phyloP scores from a whole-genome alignment of 2,329 filamentous ascomycete species.

The Allantophomopsis cytisporea region DNA sequence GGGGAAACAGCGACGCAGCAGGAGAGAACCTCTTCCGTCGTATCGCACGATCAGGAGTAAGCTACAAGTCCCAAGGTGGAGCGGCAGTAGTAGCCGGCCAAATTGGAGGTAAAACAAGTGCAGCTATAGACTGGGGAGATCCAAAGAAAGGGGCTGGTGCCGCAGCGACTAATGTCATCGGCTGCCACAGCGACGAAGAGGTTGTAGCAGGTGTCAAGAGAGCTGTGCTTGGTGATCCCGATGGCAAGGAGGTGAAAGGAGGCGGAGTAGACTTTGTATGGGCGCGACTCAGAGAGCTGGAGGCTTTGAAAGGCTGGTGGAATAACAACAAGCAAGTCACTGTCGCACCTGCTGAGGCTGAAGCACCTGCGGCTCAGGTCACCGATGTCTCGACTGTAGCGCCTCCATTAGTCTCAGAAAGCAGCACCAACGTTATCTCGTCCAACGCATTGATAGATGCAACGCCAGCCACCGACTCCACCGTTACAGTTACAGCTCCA shows the following conservation, averaged over 20 bases:
- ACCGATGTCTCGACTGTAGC: not conserved
- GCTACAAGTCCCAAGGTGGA: conserved; percentile 47
- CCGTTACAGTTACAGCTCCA: not conserved
- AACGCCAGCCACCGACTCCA: not conserved
- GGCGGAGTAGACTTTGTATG: conserved; percentile 55
- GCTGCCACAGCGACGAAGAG: conserved; percentile 45
- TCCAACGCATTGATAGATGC: not conserved
- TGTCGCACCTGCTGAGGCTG: conserved; percentile 3
- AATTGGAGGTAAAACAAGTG: conserved; percentile 46
- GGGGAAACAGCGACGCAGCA: conserved; percentile 68
- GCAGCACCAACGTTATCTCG: too few species aligned
- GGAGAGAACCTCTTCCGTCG: conserved; percentile 85
- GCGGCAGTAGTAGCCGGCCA: conserved; percentile 38
- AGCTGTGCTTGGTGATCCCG: conserved; percentile 42
- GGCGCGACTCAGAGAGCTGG: conserved; percentile 51
- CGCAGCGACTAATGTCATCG: conserved; percentile 40
- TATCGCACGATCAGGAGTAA: conserved; percentile 48
- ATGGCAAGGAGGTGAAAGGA: conserved; percentile 40
- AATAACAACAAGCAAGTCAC: conserved; percentile 32
- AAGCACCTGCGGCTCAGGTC: not conserved
- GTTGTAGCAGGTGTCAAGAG: conserved; percentile 39
- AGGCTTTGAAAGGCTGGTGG: conserved; percentile 55
- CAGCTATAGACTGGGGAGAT: conserved; percentile 83
- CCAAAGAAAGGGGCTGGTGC: conserved; percentile 46
- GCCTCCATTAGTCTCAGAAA: not conserved